A percentile compares a stretch with the other conserved stretches of the same genome.
These are phyloP conservation scores for Imleria badia DNA, from an alignment of 768 basidiomycete species.

Conservation along the genomic window DNA sequence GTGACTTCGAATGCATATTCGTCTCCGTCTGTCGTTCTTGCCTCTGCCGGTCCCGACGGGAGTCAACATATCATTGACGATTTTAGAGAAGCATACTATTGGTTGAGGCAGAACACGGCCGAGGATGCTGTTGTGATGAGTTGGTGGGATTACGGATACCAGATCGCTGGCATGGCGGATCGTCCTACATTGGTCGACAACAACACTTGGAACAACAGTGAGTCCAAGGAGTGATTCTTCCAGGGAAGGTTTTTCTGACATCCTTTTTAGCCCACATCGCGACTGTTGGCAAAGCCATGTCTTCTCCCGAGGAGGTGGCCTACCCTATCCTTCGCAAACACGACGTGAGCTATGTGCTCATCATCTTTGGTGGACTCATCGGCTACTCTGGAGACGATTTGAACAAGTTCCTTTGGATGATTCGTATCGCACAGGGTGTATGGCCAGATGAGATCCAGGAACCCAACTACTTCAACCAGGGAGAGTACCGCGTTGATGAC, in stretches of 20 bases:
- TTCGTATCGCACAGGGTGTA: slow-evolving; percentile 89
- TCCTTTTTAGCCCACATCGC: slow-evolving; percentile 81
- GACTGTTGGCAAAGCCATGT: slow-evolving; percentile 99
- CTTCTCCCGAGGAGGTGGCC: slow-evolving; percentile 88
- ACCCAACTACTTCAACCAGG: slow-evolving; percentile 89
- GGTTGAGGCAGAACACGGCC: slow-evolving; percentile 94
- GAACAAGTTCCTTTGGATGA: slow-evolving; percentile 99
- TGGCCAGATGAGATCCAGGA: slow-evolving; percentile 99
- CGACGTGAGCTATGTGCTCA: slow-evolving; percentile 94
- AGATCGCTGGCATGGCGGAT: slow-evolving; percentile 99
- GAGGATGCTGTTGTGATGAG: slow-evolving; percentile 94
- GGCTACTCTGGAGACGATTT: slow-evolving; percentile 99
- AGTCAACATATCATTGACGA: slow-evolving; percentile 96
- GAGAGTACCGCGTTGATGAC: slow-evolving; percentile 93
- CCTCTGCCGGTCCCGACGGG: slow-evolving; percentile 77
- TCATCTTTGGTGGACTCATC: slow-evolving; percentile 95
- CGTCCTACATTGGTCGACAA: slow-evolving; percentile 95
- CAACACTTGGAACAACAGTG: slow-evolving; percentile 99
- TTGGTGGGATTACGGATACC: slow-evolving; percentile 99
- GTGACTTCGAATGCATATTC: slow-evolving; percentile 95
- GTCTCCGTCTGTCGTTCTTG: slow-evolving; percentile 94
- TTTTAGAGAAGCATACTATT: slow-evolving; percentile 99
- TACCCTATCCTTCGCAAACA: slow-evolving; percentile 97
- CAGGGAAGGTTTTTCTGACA: slow-evolving; percentile 4
- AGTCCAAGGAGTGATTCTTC: slow-evolving; percentile 31